A percentile compares a stretch with the other conserved stretches of the same genome.
phyloP scores from a whole-genome alignment of 306 rosid species.

The Aeschynomene evenia region DNA sequence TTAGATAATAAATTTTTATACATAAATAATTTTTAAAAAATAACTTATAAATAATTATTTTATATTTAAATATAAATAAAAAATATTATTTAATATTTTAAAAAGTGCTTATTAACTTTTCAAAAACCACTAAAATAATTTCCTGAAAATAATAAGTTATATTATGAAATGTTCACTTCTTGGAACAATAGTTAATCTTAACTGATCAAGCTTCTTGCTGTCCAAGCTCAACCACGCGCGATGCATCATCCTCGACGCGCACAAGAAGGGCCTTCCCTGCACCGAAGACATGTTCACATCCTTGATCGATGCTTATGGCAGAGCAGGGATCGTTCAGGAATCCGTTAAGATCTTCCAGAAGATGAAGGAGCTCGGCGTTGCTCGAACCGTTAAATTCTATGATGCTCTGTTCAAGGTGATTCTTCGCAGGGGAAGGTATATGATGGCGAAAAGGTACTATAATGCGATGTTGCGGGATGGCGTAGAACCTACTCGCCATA shows the following conservation, averaged over 20 bases:
- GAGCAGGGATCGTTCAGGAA: slow-evolving; percentile 85
- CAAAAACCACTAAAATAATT: too few species aligned
- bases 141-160: too few species aligned
- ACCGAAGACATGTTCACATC: slow-evolving; percentile 69
- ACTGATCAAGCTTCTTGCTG: too few species aligned
- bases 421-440: slow-evolving; percentile 66
- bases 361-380: slow-evolving; percentile 70
- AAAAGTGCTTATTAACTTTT: too few species aligned
- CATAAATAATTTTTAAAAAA: too few species aligned
- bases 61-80: too few species aligned
- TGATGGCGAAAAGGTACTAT: slow-evolving; percentile 90
- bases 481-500: slow-evolving; percentile 74
- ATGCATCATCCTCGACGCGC: slow-evolving; percentile 66
- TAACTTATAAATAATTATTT: too few species aligned
- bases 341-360: slow-evolving; percentile 73
- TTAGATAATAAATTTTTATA: too few species aligned
- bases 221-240: slow-evolving; percentile 86
- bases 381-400: slow-evolving; percentile 55
- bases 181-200: too few species aligned
- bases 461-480: slow-evolving; percentile 82
- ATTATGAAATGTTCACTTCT: too few species aligned
- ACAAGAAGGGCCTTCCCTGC: slow-evolving; percentile 46
- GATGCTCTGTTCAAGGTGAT: slow-evolving; percentile 80
- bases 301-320: slow-evolving; percentile 74
- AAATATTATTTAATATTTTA: too few species aligned